Conservation (phyloP, 805 yeast genomes). For the Candida parachauliodes region DNA sequence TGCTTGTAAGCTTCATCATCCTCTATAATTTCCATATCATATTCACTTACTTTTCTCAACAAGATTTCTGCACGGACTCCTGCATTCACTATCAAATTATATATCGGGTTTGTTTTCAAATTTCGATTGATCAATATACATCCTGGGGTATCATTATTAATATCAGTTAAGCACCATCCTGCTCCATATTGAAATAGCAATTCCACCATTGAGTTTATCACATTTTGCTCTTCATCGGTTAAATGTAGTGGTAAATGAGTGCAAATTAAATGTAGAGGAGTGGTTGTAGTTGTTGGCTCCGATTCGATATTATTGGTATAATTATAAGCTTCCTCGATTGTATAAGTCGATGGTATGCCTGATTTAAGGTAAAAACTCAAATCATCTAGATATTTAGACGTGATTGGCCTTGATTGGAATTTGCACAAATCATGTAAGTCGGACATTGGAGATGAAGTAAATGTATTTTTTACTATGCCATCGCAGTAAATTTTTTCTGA, state of each 20-base stretch:
- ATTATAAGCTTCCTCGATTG: constrained; percentile 70
- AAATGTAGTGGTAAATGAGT: constrained; percentile 49
- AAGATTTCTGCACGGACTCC: constrained; percentile 89
- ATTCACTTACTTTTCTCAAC: constrained; percentile 65
- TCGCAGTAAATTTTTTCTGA: background rate
- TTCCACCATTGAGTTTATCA: constrained; percentile 55
- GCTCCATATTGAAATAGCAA: constrained; percentile 80
- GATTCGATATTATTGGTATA: constrained; percentile 43
- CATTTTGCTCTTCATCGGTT: constrained; percentile 37
- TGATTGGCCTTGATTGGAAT: constrained; percentile 50
- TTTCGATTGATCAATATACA: constrained; percentile 64
- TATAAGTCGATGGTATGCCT: constrained; percentile 82
- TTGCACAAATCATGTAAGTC: constrained; percentile 65
- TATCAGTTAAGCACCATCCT: constrained; percentile 82
- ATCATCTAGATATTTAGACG: constrained; percentile 38
- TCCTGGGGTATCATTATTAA: constrained; percentile 76
- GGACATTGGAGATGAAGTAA: constrained; percentile 61
- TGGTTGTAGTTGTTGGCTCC: constrained; percentile 51
- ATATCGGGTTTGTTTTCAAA: constrained; percentile 30
- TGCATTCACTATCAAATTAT: constrained; percentile 63
- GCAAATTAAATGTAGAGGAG: constrained; percentile 73
- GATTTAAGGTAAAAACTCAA: constrained; percentile 47
- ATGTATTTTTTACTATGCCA: background rate
- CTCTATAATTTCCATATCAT: constrained; percentile 58
- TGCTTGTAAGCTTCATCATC: constrained; percentile 30